Base-by-base conservation (phyloP, 2,329 filamentous ascomycete genomes). In the Cladosporium sp. region DNA sequence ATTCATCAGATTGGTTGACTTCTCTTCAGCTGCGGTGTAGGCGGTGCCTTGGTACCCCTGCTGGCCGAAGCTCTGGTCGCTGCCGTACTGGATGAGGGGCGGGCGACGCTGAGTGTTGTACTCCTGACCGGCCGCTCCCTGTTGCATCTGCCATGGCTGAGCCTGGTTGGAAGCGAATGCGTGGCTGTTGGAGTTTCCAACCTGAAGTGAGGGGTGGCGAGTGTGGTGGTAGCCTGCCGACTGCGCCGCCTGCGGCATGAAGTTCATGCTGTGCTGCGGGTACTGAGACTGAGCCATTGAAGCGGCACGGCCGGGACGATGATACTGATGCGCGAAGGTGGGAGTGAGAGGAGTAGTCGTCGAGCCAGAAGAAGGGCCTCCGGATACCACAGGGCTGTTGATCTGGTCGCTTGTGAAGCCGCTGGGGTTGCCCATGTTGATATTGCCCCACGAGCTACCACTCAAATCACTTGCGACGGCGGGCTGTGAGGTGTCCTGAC, bases 1-100 rank as follows among this genome's bases (percentile, higher is more conserved):
- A 24, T 52, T 50, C 17, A 56, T 34, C 19, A 57, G 49, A 34
- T 52, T 53, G 41, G 44, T 55, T 34, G 41, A 42, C 41, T 57
- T 51, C 11, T 44, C 18, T 1, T 55, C 40, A 8, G 53, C 15
- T 13, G 30, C 18, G 5, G 40, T 17, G n/a, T 47, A 40, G 30
- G 39, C 19, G 13, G 42, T 18, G 38, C 34, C 48, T 27, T 41
- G 37, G 19, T 41, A 54, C n/a, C 41, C 38, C 32, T 41, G 24
- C 24, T 43, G 37, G 18, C 30, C 29, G 30, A 56, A 54, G 37
- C 39, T 40, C 19, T 43, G 41, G 22, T 57, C 55, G 37, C 43
- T 57, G n/a, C 55, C 55, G 24, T 48, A 57, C 15, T 43, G 42
- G 4, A 50, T n/a, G 8, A 41, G 17, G 17, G 48, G 41, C 17